These are phyloP conservation scores for Hypomontagnella submonticulosa DNA, from an alignment of 495 filamentous ascomycete species.

Conservation along the genomic window DNA sequence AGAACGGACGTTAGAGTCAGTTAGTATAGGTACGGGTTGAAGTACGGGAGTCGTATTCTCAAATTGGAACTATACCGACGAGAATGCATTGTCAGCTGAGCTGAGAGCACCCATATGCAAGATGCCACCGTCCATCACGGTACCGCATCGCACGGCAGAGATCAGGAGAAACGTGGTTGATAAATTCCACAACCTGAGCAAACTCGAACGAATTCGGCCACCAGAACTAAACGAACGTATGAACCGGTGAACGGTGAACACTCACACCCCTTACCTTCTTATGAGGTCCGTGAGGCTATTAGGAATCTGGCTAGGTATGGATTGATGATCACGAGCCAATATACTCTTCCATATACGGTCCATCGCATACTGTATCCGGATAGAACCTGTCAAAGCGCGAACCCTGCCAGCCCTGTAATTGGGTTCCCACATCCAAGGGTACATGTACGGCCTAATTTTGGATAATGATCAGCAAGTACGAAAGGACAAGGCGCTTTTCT, in stretches of 20 bases:
- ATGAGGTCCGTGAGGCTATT: conserved; percentile 19
- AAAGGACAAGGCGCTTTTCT: conserved; percentile 21
- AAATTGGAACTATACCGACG: conserved; percentile 38
- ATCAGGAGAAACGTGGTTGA: conserved; percentile 21
- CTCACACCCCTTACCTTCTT: not conserved
- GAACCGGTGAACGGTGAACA: not conserved
- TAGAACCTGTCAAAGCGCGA: conserved; percentile 27
- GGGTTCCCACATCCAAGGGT: conserved; percentile 4
- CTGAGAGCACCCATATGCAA: conserved; percentile 31
- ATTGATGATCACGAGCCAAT: conserved; percentile 37
- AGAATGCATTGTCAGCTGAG: conserved; percentile 44
- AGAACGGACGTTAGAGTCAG: not conserved
- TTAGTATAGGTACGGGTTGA: conserved; percentile 13
- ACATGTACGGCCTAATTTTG: conserved; percentile 20
- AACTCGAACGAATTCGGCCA: conserved; percentile 10
- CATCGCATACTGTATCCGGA: conserved; percentile 24
- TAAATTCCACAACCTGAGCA: conserved; percentile 7
- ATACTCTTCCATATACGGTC: conserved; percentile 11
- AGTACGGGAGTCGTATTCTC: conserved; percentile 39
- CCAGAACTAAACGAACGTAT: not conserved
- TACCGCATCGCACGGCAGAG: conserved; percentile 27
- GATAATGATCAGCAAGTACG: conserved; percentile 32
- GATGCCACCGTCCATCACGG: conserved; percentile 31
- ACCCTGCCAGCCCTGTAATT: conserved; percentile 23
- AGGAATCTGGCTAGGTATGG: not conserved